These are phyloP conservation scores for Sarcomyxa edulis DNA, from an alignment of 768 basidiomycete genomes.

Conservation along the genomic window DNA sequence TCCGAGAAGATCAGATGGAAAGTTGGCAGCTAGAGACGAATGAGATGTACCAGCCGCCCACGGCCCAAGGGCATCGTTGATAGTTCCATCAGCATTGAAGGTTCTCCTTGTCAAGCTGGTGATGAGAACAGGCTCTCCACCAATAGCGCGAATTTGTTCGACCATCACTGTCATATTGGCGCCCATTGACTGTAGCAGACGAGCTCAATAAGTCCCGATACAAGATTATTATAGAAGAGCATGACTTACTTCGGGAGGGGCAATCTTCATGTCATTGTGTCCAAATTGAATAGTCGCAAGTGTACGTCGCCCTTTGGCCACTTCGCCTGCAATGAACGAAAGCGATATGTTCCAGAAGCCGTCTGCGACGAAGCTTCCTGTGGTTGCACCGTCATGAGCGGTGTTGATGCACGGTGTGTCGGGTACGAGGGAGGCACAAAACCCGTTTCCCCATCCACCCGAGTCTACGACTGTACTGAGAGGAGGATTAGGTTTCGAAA, in stretches of 20 bases:
- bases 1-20: neutral
- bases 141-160: conserved; percentile 27
- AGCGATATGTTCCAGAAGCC: conserved; percentile 33
- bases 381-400: conserved; percentile 35
- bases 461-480: conserved; percentile 27
- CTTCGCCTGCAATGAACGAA: conserved; percentile 25
- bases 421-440: conserved; percentile 29
- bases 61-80: conserved; percentile 28
- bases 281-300: conserved; percentile 38
- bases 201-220: too few species aligned
- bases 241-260: too few species aligned
- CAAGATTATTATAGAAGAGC: too few species aligned
- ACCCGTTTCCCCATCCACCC: conserved; percentile 37
- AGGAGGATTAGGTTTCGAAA: neutral
- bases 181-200: conserved; percentile 40
- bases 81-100: conserved; percentile 29
- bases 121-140: conserved; percentile 34
- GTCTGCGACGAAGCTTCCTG: conserved; percentile 31
- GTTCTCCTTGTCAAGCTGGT: conserved; percentile 33
- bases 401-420: conserved; percentile 35
- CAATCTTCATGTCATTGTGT: conserved; percentile 36
- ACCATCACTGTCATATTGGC: conserved; percentile 36
- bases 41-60: conserved; percentile 28
- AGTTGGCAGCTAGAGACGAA: neutral
- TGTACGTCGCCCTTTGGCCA: conserved; percentile 28